Base-by-base conservation (phyloP, 768 basidiomycete genomes). In the Chalciporus pseudorubinellus region DNA sequence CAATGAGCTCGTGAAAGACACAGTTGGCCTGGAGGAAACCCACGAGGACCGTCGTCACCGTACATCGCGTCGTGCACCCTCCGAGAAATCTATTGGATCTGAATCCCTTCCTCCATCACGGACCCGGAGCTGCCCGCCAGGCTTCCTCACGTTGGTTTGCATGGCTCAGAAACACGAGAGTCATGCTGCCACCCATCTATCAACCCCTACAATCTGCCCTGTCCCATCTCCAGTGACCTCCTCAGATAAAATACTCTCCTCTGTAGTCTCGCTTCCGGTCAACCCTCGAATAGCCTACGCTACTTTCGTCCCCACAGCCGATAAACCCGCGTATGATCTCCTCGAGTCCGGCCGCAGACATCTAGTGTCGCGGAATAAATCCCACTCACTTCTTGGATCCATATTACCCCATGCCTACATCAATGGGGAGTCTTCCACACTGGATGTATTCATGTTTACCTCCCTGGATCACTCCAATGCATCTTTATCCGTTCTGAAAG, bases 381-480 rank as follows among this genome's bases (percentile, higher is more conserved):
- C 70, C 12, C 58, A 68, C 19, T 24, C 73, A 3, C 65, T 87
- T 44, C 56, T 77, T 7, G 74, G 79, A 6, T 79, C 81, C 10
- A 62, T 84, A 22, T 64, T 88, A 20, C 70, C 80, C 39, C 74
- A 76, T 53, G 76, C 81, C 22, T 72, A 79, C 55, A 66, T 81
- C 42, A 71, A 71, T 29, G 66, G 74, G 45, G 68, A 70, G 21
- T 63, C 72, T 9, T 74, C 72, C n/a, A 59, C 67, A 21, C 72
- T 89, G 48, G 80, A 85, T 67, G 75, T 81, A n/a, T 89, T 87
- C 63, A 66, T 69, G 14, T 65, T 87, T 24, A 71, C 74, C 16
- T 69, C 77, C 22, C 51, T 59, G 3, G 70, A 73, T 42, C 50
- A 55, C 14, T 55, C 65, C 29, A 66, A 69, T 20, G 51, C 65